Evolutionary conservation across 805 yeast species (phyloP).

Genomic region (Spathaspora girioi): DNA sequence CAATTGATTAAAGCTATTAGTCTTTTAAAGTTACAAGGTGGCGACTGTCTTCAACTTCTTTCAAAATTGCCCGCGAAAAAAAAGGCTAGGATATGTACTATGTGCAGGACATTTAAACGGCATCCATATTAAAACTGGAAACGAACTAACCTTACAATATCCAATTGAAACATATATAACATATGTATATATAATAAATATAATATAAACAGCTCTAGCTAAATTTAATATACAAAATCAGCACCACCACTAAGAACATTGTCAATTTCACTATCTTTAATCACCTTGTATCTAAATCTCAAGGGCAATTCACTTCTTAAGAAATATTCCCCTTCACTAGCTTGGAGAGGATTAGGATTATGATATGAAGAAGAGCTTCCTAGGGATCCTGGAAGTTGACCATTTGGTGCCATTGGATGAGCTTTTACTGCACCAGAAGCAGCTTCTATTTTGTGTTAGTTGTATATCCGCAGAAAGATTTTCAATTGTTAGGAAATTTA

Average conservation of each 20-base stretch:
- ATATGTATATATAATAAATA: neutral
- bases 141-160: neutral
- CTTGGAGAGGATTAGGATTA: constrained; percentile 36
- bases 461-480: neutral
- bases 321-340: constrained; percentile 38
- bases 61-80: neutral
- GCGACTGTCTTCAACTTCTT: neutral
- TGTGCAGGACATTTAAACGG: neutral
- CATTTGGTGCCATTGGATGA: constrained; percentile 43
- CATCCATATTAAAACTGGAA: neutral
- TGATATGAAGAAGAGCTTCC: constrained; percentile 8
- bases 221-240: constrained; percentile 42
- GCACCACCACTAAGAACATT: constrained; percentile 85
- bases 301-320: constrained; percentile 67
- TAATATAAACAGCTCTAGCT: neutral
- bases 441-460: constrained; percentile 8
- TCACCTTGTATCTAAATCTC: constrained; percentile 65
- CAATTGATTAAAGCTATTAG: neutral
- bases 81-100: neutral
- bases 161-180: neutral
- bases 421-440: constrained; percentile 15
- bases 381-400: constrained; percentile 34
- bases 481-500: neutral
- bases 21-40: neutral
- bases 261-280: constrained; percentile 71